Base-by-base conservation (phyloP, 2,329 filamentous ascomycete species). In the Aspergillus caelatus region DNA sequence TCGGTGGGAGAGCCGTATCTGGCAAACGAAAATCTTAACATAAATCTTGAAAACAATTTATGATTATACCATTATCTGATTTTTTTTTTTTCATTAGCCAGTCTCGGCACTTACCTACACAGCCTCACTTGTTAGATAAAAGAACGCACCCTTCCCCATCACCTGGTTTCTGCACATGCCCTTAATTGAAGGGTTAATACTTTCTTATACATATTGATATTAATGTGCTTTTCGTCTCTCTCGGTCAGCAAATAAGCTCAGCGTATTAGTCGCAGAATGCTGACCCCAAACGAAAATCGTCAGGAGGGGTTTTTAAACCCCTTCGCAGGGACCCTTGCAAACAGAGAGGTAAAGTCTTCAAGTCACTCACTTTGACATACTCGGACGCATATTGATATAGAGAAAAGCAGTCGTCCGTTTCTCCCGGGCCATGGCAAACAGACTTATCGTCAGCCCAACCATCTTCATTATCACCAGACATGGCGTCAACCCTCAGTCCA, bases 381-480 rank as follows among this genome's bases (percentile, higher is more conserved):
- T 28, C 5, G 52, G 32, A 19, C 10, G 30, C 34, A 28, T 57
- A 52, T 52, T 66, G 54, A 65, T 62, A 62, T 55, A 56, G 21
- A 23, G 21, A 55, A 16, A 55, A 60, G 30, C 55, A 64, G 56
- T 57, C 48, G 19, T 36, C 60, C 39, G 34, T 52, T 41, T 61
- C 58, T 28, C 34, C 58, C 41, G 50, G 16, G 34, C n/a, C 60
- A 60, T 48, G 60, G 41, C 55, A 53, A 28, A 36, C 63, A 30
- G 59, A 55, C 46, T 43, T 57, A 43, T 52, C 60, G 39, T 55
- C 53, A 56, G 48, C 67, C 32, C 66, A 68, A 19, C 57, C 67
- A 55, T 69, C 67, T 39, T 67, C 69, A 50, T 43, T 69, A 30
- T 70, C 71, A 12, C 69, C 68, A 50, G 68, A 74, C 39, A 74